Percentiles rank a stretch among this genome's conserved stretches.
These are phyloP conservation scores for Sclerotinia borealis DNA, from an alignment of 2,329 filamentous ascomycete species.

Conservation along the genomic window DNA sequence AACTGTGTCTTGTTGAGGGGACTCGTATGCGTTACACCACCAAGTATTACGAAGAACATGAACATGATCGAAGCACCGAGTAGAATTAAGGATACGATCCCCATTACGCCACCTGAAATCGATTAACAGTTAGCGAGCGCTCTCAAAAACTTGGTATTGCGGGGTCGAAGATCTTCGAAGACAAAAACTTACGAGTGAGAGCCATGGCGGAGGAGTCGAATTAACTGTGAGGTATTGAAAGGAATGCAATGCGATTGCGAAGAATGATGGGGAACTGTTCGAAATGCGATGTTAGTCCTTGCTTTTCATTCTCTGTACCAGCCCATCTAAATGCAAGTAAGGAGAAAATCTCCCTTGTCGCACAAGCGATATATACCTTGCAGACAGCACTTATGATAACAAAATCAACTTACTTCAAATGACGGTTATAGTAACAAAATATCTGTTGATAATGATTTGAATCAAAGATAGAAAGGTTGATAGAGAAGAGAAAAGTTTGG, in stretches of 20 bases:
- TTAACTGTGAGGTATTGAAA: not conserved
- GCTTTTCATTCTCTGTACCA: not conserved
- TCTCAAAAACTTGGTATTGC: not conserved
- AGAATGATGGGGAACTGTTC: not conserved
- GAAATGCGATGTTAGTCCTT: not conserved
- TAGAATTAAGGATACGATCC: constrained; percentile 53
- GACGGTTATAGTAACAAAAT: not conserved
- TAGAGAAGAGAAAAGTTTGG: not conserved
- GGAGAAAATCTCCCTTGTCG: not conserved
- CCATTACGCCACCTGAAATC: constrained; percentile 46
- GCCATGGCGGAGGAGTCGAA: not conserved
- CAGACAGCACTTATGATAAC: not conserved
- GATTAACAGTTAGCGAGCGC: not conserved
- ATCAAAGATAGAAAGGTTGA: too few species aligned
- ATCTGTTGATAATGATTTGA: too few species aligned
- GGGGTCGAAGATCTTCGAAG: not conserved
- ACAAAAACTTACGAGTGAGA: not conserved
- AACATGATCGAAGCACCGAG: constrained; percentile 56
- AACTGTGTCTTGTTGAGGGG: constrained; percentile 78
- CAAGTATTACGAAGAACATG: constrained; percentile 60
- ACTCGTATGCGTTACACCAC: constrained; percentile 46
- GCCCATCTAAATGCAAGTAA: not conserved
- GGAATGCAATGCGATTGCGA: not conserved
- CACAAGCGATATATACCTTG: not conserved
- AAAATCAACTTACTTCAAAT: not conserved